Conservation (phyloP, 495 filamentous ascomycete species). For the Trichoderma gamsii region DNA sequence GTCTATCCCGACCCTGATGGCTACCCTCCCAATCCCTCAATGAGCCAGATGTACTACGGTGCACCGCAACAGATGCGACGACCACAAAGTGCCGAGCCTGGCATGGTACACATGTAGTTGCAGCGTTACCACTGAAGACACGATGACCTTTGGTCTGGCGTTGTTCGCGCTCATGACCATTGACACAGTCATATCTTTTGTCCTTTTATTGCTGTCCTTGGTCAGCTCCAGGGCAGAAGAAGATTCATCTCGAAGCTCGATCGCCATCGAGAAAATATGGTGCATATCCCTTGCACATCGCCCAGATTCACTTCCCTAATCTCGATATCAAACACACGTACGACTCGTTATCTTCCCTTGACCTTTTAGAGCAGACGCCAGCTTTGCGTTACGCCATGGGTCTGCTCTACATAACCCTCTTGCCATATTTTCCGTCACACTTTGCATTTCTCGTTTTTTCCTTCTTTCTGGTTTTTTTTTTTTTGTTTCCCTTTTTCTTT, state of each 20-base stretch:
- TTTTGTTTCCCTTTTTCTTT: constrained; percentile 8
- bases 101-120: constrained; percentile 24
- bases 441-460: constrained; percentile 8
- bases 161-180: background rate
- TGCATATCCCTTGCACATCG: too few species aligned
- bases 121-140: constrained; percentile 44
- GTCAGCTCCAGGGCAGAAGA: background rate
- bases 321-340: too few species aligned
- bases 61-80: constrained; percentile 58
- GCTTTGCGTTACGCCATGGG: background rate
- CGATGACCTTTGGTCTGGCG: constrained; percentile 18
- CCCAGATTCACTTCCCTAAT: too few species aligned
- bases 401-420: background rate
- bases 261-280: too few species aligned
- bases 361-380: background rate
- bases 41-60: constrained; percentile 59
- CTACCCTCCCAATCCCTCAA: constrained; percentile 47
- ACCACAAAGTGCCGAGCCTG: constrained; percentile 65
- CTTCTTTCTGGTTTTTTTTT: constrained; percentile 23
- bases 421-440: background rate
- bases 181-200: background rate
- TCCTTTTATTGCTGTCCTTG: background rate
- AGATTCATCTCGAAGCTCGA: too few species aligned
- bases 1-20: constrained; percentile 64
- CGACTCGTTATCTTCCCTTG: too few species aligned